A percentile compares a stretch with the other conserved stretches of the same genome.
phyloP scores from a whole-genome alignment of 164 flowering plant genomes.

The Cinnamomum chago region DNA sequence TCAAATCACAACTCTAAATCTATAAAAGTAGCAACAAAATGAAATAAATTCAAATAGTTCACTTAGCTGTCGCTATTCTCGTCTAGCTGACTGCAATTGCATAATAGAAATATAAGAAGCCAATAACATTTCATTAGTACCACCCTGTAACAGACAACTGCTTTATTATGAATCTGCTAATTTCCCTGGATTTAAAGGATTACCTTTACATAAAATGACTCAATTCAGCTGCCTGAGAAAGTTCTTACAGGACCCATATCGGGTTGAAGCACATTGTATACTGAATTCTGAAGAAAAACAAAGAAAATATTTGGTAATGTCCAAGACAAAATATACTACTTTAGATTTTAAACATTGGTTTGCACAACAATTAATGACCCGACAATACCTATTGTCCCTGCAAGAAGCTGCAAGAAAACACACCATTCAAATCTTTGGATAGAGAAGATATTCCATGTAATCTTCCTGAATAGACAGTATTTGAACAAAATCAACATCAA shows the following conservation, averaged over 20 bases:
- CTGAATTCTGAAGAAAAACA: slow-evolving; percentile 28
- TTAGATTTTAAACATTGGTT: neutral
- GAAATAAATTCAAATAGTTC: no score
- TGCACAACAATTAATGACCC: neutral
- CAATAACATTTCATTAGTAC: neutral
- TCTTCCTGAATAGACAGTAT: slow-evolving; percentile 44
- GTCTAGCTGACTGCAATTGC: slow-evolving; percentile 46
- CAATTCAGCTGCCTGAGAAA: slow-evolving; percentile 63
- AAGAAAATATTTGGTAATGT: neutral
- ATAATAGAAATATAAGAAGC: slow-evolving; percentile 1
- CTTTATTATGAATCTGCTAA: no score
- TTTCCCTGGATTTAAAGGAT: neutral
- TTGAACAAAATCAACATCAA: neutral
- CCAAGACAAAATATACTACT: neutral
- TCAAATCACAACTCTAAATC: no score
- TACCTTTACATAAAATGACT: slow-evolving; percentile 87
- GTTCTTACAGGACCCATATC: slow-evolving; percentile 71
- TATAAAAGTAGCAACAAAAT: no score
- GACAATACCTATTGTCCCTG: slow-evolving; percentile 76
- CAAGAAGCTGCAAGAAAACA: slow-evolving; percentile 82
- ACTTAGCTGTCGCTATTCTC: no score
- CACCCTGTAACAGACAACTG: no score
- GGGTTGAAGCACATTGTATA: slow-evolving; percentile 74
- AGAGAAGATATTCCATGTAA: slow-evolving; percentile 76
- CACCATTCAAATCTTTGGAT: slow-evolving; percentile 79